phyloP scores from a whole-genome alignment of 2,329 filamentous ascomycete genomes.

The Penicillium sp. region DNA sequence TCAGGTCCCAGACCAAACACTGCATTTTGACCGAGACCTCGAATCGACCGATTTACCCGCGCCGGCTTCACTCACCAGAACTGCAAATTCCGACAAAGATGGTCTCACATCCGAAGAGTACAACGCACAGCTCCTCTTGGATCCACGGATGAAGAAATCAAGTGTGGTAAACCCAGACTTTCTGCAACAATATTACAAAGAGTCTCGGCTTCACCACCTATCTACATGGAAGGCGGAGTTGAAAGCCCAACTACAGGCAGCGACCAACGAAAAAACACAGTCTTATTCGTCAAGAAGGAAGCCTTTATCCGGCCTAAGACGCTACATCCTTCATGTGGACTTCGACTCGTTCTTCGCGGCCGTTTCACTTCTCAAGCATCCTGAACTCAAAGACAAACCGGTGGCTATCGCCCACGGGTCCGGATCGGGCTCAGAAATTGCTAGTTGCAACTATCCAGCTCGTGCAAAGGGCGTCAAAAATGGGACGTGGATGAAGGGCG shows the following conservation, averaged over 20 bases:
- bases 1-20: neutral
- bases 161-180: conserved; percentile 93
- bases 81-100: conserved; percentile 33
- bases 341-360: conserved; percentile 99
- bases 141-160: conserved; percentile 83
- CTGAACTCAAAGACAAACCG: conserved; percentile 75
- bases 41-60: neutral
- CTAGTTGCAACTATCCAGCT: conserved; percentile 94
- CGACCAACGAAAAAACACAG: conserved; percentile 69
- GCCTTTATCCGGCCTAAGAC: conserved; percentile 63
- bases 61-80: conserved; percentile 3
- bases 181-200: conserved; percentile 89
- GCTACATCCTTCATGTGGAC: conserved; percentile 92
- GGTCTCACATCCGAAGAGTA: conserved; percentile 85
- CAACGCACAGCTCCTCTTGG: conserved; percentile 79
- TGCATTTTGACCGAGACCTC: neutral
- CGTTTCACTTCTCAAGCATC: conserved; percentile 77
- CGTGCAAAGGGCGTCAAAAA: conserved; percentile 87
- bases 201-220: conserved; percentile 91
- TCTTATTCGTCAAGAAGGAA: conserved; percentile 53
- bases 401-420: conserved; percentile 85
- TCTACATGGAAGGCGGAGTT: conserved; percentile 96
- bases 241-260: conserved; percentile 81
- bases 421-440: conserved; percentile 88
- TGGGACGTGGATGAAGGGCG: conserved; percentile 99